Conservation (phyloP, 768 basidiomycete genomes). For the Leccinum subgranulosum region DNA sequence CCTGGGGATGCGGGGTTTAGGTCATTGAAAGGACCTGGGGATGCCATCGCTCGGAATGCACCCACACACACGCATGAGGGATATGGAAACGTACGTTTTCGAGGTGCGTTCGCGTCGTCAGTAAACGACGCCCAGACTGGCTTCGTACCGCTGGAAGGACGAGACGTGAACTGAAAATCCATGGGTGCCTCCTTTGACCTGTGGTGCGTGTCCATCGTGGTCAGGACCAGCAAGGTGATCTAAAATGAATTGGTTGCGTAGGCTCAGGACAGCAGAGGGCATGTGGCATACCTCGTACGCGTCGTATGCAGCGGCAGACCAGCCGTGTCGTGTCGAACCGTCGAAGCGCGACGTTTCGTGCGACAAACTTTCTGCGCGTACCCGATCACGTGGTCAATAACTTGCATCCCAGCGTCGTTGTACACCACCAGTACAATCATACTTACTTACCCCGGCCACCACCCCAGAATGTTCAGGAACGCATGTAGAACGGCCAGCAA, state of each 20-base stretch:
- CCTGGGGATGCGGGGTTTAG: constrained; percentile 36
- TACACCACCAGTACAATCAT: neutral
- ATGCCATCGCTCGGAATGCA: constrained; percentile 28
- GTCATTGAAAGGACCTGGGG: constrained; percentile 42
- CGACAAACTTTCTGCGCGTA: constrained; percentile 12
- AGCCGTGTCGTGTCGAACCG: constrained; percentile 9
- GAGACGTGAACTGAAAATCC: constrained; percentile 84
- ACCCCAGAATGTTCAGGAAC: constrained; percentile 26
- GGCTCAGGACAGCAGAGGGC: neutral
- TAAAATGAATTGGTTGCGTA: neutral
- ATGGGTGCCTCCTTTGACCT: constrained; percentile 81
- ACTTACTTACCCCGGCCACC: constrained; percentile 2
- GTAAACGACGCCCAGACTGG: constrained; percentile 53
- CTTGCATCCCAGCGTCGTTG: neutral
- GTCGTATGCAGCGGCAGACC: neutral
- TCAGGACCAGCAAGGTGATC: neutral
- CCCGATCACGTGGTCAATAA: constrained; percentile 26
- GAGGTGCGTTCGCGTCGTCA: constrained; percentile 52
- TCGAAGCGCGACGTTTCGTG: constrained; percentile 7
- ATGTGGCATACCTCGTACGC: constrained; percentile 15
- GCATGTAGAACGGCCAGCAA: constrained; percentile 24
- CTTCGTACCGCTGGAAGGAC: constrained; percentile 47
- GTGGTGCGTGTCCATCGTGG: constrained; percentile 24
- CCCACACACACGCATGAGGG: constrained; percentile 4
- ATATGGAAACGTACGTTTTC: constrained; percentile 63